These are phyloP conservation scores for Cyamopsis tetragonoloba DNA, from an alignment of 306 rosid genomes.

Conservation along the genomic window DNA sequence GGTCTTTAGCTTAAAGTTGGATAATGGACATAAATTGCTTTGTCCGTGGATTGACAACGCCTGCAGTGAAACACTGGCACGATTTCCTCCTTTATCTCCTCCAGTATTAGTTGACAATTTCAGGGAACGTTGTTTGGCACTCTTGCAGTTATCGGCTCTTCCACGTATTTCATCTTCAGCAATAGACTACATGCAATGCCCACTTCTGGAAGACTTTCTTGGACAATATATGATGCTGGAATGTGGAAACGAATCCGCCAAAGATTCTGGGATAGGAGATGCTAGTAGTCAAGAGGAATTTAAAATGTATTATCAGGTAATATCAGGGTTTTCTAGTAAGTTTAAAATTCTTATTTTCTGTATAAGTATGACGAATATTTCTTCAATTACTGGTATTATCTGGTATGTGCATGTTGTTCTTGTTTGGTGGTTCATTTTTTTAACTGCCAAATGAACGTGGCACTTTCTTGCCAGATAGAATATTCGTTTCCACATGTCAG, in stretches of 20 bases:
- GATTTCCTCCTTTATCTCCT: conserved; percentile 72
- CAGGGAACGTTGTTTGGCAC: conserved; percentile 54
- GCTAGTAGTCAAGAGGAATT: conserved; percentile 44
- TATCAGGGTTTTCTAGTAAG: background rate
- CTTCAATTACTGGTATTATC: conserved; percentile 8
- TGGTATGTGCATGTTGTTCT: conserved; percentile 4
- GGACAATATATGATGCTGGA: conserved; percentile 45
- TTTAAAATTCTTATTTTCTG: background rate
- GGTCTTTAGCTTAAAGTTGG: conserved; percentile 89
- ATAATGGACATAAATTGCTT: conserved; percentile 83
- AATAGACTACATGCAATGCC: conserved; percentile 48
- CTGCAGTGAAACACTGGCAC: conserved; percentile 71
- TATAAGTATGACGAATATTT: background rate
- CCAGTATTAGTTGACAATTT: conserved; percentile 60
- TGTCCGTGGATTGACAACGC: conserved; percentile 94
- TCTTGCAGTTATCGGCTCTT: conserved; percentile 63
- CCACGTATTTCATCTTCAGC: conserved; percentile 66
- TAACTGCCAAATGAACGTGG: background rate
- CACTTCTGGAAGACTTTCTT: conserved; percentile 64
- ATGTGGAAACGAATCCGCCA: conserved; percentile 40
- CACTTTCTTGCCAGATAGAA: background rate
- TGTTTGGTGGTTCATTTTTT: background rate
- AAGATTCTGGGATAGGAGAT: conserved; percentile 40
- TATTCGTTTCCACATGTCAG: too few relatives aligned
- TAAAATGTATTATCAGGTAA: conserved; percentile 72